phyloP scores from a whole-genome alignment of 495 filamentous ascomycete genomes.

The Bryoglossum gracile region DNA sequence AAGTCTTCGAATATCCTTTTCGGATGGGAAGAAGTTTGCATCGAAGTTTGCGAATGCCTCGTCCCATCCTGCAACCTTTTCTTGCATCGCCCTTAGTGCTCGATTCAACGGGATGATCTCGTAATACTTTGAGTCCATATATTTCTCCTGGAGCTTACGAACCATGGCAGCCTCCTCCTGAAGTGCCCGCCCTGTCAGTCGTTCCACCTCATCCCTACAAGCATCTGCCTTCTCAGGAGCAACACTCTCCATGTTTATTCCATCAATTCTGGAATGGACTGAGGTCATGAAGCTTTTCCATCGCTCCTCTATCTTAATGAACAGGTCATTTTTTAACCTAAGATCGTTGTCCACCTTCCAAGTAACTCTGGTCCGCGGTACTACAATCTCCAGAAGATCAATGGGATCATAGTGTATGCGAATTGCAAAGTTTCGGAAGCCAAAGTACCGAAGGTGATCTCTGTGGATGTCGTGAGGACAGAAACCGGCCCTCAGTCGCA shows the following conservation, averaged over 20 bases:
- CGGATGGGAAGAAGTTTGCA: slow-evolving; percentile 86
- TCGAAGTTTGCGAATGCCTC: slow-evolving; percentile 83
- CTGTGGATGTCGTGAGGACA: slow-evolving; percentile 91
- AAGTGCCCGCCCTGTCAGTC: slow-evolving; percentile 61
- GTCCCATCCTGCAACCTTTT: slow-evolving; percentile 93
- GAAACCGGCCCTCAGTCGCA: slow-evolving; percentile 70
- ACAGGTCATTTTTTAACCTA: slow-evolving; percentile 86
- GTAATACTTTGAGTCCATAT: slow-evolving; percentile 89
- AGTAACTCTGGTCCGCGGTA: slow-evolving; percentile 79
- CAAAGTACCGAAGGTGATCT: slow-evolving; percentile 88
- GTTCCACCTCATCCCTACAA: slow-evolving; percentile 74
- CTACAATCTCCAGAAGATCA: slow-evolving; percentile 89
- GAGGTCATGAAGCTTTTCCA: slow-evolving; percentile 81
- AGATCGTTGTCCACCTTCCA: slow-evolving; percentile 97
- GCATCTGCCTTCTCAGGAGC: slow-evolving; percentile 74
- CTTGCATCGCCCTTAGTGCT: slow-evolving; percentile 79
- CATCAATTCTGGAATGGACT: slow-evolving; percentile 71
- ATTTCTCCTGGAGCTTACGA: slow-evolving; percentile 76
- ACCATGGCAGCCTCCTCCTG: slow-evolving; percentile 71
- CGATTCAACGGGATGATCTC: slow-evolving; percentile 90
- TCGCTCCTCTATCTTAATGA: slow-evolving; percentile 65
- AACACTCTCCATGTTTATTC: slow-evolving; percentile 85
- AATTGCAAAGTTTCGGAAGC: slow-evolving; percentile 75
- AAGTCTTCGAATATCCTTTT: slow-evolving; percentile 91
- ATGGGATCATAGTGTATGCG: slow-evolving; percentile 89